Evolutionary conservation across 306 rosid genomes (phyloP), one percentile per base, ranked within the genome.

Genomic region (Cercis canadensis): DNA sequence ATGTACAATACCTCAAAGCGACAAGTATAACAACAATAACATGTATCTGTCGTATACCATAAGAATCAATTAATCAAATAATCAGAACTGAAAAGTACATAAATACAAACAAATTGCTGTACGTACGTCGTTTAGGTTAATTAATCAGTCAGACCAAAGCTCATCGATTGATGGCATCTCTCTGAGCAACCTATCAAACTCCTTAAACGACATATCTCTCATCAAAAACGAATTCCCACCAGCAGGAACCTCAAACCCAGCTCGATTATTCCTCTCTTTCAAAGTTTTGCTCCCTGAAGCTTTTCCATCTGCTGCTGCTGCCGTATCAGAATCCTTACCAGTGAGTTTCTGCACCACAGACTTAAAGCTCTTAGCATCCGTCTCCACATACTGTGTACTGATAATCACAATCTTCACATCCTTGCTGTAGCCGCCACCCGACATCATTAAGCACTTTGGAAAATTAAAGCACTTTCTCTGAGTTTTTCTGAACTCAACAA

Each of bases 281-380:
- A 2, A 0, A 36, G 8, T 36, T 8, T 3, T 24, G 29, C 29
- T 24, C 29, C 29, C 29, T 24, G 3, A 24, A 24, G 29, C 29
- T 24, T 37, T 62, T 1, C 13, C 37, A 44, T 19, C 49, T 36
- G 55, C 17, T 19, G 3, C 57, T 18, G 40, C 63, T 4, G n/a
- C n/a, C n/a, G 6, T 3, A n/a, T 79, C 51, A 17, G 89, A 83
- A 66, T 85, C 90, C 46, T 81, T 87, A 10, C 96, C 97, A 1
- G 97, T 91, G 1, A 91, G 81, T 70, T 78, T 87, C 69, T 91
- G 97, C 19, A 88, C 97, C 72, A 87, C 89, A 0, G 89, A 70
- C 72, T 91, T 91, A 62, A 88, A 91, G 82, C 88, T 85, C 39
- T 46, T 46, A 3, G 87, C 89, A 66, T 91, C 97, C 7, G 97